Evolutionary conservation across 345 rosid species (phyloP).

Genomic region (Dipteronia dyeriana): DNA sequence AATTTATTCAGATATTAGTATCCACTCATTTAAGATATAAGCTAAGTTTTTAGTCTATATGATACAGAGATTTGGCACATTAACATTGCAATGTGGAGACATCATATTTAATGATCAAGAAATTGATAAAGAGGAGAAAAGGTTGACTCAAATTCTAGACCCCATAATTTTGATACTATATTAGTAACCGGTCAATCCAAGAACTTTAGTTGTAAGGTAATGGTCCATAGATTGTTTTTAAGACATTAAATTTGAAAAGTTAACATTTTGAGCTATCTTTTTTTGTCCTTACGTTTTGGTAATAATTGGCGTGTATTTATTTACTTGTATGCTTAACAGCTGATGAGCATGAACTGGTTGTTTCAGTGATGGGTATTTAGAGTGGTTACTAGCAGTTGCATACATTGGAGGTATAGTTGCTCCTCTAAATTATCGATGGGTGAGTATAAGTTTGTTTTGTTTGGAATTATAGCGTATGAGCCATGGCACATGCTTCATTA

Average conservation of each 20-base stretch:
- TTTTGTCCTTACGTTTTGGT: not conserved
- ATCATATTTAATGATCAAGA: too few species aligned
- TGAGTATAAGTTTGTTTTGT: conserved; percentile 31
- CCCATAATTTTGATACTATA: not conserved
- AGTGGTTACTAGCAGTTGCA: conserved; percentile 81
- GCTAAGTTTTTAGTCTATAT: too few species aligned
- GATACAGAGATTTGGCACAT: too few species aligned
- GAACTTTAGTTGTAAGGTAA: not conserved
- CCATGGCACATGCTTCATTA: not conserved
- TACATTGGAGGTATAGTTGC: conserved; percentile 73
- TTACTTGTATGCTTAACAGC: not conserved
- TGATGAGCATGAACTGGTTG: not conserved
- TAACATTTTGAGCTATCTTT: not conserved
- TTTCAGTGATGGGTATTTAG: conserved; percentile 70
- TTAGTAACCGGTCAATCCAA: not conserved
- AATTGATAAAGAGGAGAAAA: too few species aligned
- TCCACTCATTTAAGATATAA: too few species aligned
- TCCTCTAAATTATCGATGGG: conserved; percentile 93
- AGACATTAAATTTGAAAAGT: not conserved
- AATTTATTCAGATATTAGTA: too few species aligned
- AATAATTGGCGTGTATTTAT: not conserved
- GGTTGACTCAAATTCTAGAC: not conserved
- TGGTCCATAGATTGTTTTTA: not conserved
- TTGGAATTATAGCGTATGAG: not conserved
- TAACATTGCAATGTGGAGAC: too few species aligned